A percentile compares a stretch with the other conserved stretches of the same genome.
phyloP scores from a whole-genome alignment of 768 basidiomycete species.

The Amanita rubescens region DNA sequence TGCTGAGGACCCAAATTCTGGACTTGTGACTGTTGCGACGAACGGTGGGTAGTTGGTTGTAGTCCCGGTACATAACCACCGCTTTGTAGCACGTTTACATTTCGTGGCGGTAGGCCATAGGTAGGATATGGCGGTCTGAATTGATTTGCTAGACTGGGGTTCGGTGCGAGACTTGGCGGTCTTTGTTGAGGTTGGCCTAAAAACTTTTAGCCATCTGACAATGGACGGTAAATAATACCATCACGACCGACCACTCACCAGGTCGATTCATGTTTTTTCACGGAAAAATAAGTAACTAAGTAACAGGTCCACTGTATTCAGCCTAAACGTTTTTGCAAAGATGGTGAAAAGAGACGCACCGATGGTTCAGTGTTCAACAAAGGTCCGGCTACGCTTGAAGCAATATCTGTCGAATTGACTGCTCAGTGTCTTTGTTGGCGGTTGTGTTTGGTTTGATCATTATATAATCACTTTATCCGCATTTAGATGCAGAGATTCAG shows the following conservation, averaged over 20 bases:
- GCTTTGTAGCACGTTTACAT: conserved; percentile 40
- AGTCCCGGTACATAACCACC: conserved; percentile 50
- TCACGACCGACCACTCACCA: conserved; percentile 29
- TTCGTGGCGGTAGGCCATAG: conserved; percentile 58
- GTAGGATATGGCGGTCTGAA: conserved; percentile 50
- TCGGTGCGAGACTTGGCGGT: conserved; percentile 66
- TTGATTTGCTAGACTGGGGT: conserved; percentile 53
- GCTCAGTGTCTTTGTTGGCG: conserved; percentile 30
- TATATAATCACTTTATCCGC: conserved; percentile 13
- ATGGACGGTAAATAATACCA: conserved; percentile 7
- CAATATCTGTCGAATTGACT: background rate
- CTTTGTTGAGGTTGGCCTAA: conserved; percentile 78
- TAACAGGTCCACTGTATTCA: conserved; percentile 15
- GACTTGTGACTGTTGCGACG: conserved; percentile 44
- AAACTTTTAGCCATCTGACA: conserved; percentile 15
- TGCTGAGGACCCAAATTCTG: conserved; percentile 52
- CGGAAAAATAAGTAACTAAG: conserved; percentile 19
- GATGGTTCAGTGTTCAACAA: background rate
- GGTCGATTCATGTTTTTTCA: conserved; percentile 52
- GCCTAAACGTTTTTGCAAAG: background rate
- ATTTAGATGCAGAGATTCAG: background rate
- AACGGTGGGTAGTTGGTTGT: conserved; percentile 53
- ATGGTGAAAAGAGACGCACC: background rate
- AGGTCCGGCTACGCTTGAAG: background rate
- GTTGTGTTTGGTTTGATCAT: conserved; percentile 29